Conservation (phyloP, 1,284 basidiomycete genomes). For the Pseudomicrostroma phylloplanum region DNA sequence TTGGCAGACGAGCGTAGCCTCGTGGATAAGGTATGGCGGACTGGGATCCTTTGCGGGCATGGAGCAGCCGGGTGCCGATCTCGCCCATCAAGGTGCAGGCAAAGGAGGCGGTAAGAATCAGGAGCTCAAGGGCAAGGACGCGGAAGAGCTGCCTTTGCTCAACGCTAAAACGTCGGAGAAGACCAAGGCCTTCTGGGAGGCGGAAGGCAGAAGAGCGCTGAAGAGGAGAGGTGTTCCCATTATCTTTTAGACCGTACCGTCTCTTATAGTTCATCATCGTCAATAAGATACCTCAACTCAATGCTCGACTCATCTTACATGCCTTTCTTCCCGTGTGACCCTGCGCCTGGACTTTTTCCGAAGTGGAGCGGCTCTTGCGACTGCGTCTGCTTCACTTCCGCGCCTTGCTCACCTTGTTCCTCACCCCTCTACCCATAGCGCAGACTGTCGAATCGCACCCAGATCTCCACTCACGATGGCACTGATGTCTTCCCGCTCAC, state of each 20-base stretch:
- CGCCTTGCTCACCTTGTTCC: no score
- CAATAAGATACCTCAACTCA: neutral
- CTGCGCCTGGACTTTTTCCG: no score
- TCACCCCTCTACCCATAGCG: no score
- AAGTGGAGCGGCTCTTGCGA: no score
- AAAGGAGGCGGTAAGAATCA: neutral
- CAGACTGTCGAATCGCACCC: no score
- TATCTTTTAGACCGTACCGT: neutral
- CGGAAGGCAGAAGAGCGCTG: constrained; percentile 6
- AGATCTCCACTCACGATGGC: no score
- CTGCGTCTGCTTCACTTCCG: no score
- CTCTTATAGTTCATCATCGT: neutral
- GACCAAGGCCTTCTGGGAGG: constrained; percentile 11
- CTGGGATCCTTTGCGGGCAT: constrained; percentile 15
- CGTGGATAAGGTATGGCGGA: constrained; percentile 30
- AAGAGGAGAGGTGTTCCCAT: neutral
- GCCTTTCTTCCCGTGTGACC: no score
- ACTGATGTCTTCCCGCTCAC: neutral
- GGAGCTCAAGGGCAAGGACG: neutral
- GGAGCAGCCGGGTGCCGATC: constrained; percentile 7
- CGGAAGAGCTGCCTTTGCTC: neutral
- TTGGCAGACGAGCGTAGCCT: constrained; percentile 29
- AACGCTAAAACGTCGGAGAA: constrained; percentile 5
- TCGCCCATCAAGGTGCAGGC: neutral
- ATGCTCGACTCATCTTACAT: neutral